Conservation (phyloP, 768 basidiomycete species). For the Ramaria sp. region DNA sequence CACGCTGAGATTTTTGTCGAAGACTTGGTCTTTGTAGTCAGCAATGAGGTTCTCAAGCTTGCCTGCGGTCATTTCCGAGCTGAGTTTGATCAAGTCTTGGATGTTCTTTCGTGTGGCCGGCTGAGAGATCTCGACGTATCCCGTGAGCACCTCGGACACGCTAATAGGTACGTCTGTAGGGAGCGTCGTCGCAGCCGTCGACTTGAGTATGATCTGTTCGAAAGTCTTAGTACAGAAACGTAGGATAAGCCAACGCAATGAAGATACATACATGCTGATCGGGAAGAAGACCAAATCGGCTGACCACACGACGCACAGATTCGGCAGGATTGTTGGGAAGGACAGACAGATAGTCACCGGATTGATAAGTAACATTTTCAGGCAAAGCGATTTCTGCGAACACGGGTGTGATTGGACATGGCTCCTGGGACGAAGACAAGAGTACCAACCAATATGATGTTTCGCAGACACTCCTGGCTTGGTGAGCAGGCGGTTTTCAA, state of each 20-base stretch:
- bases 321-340: conserved; percentile 31
- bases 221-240: background rate
- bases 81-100: conserved; percentile 21
- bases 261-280: conserved; percentile 25
- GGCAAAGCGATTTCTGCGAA: conserved; percentile 29
- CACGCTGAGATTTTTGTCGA: conserved; percentile 27
- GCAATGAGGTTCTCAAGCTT: conserved; percentile 22
- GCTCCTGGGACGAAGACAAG: background rate
- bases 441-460: conserved; percentile 28
- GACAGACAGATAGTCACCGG: conserved; percentile 40
- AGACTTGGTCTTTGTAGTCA: conserved; percentile 24
- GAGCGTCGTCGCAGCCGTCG: conserved; percentile 28
- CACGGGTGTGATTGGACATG: too few species aligned
- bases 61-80: conserved; percentile 17
- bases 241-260: background rate
- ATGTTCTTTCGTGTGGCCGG: conserved; percentile 34
- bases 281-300: conserved; percentile 26
- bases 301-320: conserved; percentile 28
- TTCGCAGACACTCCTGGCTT: conserved; percentile 28
- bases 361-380: conserved; percentile 24
- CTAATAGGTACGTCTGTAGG: conserved; percentile 28
- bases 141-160: conserved; percentile 27
- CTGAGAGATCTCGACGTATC: conserved; percentile 38
- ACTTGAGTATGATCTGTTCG: conserved; percentile 25
- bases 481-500: conserved; percentile 30